phyloP scores from a whole-genome alignment of 1,139 yeast species.

The Geotrichum macrosporum region DNA sequence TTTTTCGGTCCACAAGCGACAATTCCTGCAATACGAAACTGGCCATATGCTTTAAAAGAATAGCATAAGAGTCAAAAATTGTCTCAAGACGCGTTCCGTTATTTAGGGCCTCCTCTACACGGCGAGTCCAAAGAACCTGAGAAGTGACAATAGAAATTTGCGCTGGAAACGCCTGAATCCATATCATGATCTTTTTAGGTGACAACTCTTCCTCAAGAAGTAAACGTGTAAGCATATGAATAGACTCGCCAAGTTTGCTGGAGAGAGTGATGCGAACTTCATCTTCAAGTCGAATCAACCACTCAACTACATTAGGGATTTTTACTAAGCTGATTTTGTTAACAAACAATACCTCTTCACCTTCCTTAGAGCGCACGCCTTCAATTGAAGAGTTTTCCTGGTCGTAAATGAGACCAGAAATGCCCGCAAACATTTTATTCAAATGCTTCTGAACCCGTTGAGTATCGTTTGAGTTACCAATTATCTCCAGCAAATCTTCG shows the following conservation, averaged over 20 bases:
- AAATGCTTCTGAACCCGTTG: conserved; percentile 55
- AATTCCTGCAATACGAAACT: conserved; percentile 35
- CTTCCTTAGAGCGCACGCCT: conserved; percentile 58
- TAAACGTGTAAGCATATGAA: conserved; percentile 26
- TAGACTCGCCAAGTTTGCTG: conserved; percentile 34
- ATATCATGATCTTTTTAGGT: conserved; percentile 27
- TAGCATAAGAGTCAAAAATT: conserved; percentile 21
- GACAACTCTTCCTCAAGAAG: conserved; percentile 22
- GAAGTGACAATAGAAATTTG: conserved; percentile 57
- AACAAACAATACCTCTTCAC: conserved; percentile 50
- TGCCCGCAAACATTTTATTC: conserved; percentile 68
- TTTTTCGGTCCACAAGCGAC: conserved; percentile 42
- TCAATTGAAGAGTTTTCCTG: conserved; percentile 40
- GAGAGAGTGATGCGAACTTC: conserved; percentile 48
- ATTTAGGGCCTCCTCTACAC: conserved; percentile 39
- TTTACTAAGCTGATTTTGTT: conserved; percentile 47
- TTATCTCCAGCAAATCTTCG: conserved; percentile 77
- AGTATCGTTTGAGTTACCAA: conserved; percentile 61
- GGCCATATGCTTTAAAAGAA: conserved; percentile 36
- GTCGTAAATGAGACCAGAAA: conserved; percentile 46
- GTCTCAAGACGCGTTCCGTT: conserved; percentile 13
- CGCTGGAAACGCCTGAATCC: conserved; percentile 46
- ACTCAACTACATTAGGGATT: conserved; percentile 50
- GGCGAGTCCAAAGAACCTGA: conserved; percentile 56
- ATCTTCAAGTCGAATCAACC: conserved; percentile 60